Base-by-base conservation (phyloP, 176 grass and related monocot genomes). In the Bolboschoenus planiculmis region DNA sequence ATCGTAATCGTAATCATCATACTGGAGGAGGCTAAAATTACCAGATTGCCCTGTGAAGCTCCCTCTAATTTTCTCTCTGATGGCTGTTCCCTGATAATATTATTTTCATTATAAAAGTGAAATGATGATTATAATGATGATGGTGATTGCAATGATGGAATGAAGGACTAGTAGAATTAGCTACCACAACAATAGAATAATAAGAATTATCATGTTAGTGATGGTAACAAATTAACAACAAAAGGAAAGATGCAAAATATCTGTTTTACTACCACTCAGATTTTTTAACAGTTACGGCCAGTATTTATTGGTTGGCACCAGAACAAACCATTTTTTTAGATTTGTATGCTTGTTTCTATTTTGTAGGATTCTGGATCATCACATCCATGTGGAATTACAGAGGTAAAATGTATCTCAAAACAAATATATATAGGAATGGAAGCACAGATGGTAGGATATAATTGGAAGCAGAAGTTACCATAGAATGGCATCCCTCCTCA, bases 401-500 rank as follows among this genome's bases (percentile, higher is more conserved):
- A 29, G n/a, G 7, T 24, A 11, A 3, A 60, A 92, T 33, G 40
- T 10, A 27, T 16, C 42, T 36, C n/a, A 81, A 86, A 15, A 76
- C 47, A 78, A 85, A 0, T 53, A 7, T 35, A 47, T 73, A 50
- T 72, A 68, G 40, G 35, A 68, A 30, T 40, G 4, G 10, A 68
- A 40, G 33, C 33, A 68, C 18, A 36, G 18, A n/a, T 4, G 35
- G 65, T 42, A n/a, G 33, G 53, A 3, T 77, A 5, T 51, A 37
- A 59, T 36, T 55, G 14, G 16, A 70, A 63, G 15, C 23, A 58
- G 33, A 74, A 84, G 66, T 78, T 35, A 97, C 95, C 95, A 97
- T 97, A 68, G 89, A 92, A 72, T 94, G 95, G 53, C 90, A 97
- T 50, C 95, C 92, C 81, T 97, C 95, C 84, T 97, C 95, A 51